Conservation (phyloP, 345 rosid genomes). For the Ceriops decandra region DNA sequence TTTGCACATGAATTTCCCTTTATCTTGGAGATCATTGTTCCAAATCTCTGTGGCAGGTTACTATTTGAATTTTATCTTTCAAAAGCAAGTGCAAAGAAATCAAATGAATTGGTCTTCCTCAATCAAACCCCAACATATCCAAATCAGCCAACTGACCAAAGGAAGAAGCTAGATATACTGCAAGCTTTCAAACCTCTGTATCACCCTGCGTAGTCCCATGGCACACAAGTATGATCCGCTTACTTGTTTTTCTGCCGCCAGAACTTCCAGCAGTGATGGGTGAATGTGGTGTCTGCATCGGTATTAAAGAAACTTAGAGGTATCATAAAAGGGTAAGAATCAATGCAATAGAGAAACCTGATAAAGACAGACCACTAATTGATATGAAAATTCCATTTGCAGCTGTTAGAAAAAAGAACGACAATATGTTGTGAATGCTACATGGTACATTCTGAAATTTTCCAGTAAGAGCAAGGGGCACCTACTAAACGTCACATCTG, state of each 20-base stretch:
- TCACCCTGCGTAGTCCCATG: constrained; percentile 54
- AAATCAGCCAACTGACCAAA: not conserved
- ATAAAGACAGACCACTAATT: not conserved
- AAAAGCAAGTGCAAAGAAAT: not conserved
- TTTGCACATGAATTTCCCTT: not conserved
- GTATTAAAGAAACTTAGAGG: constrained; percentile 25
- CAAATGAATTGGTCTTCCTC: not conserved
- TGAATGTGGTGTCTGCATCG: constrained; percentile 78
- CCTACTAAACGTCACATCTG: too few species aligned
- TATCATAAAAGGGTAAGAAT: not conserved
- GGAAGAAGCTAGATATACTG: constrained; percentile 1
- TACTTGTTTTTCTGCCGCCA: constrained; percentile 61
- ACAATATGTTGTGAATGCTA: too few species aligned
- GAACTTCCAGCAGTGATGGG: constrained; percentile 70
- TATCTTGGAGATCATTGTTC: not conserved
- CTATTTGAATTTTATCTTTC: not conserved
- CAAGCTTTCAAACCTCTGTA: constrained; percentile 40
- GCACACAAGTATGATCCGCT: constrained; percentile 75
- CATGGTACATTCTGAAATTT: too few species aligned
- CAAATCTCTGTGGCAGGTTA: not conserved
- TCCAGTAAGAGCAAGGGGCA: too few species aligned
- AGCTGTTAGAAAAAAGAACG: too few species aligned
- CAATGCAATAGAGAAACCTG: not conserved
- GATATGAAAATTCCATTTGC: too few species aligned
- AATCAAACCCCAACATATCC: not conserved